Conservation (phyloP, 257 asterid species). For the Dorcoceras hygrometricum region DNA sequence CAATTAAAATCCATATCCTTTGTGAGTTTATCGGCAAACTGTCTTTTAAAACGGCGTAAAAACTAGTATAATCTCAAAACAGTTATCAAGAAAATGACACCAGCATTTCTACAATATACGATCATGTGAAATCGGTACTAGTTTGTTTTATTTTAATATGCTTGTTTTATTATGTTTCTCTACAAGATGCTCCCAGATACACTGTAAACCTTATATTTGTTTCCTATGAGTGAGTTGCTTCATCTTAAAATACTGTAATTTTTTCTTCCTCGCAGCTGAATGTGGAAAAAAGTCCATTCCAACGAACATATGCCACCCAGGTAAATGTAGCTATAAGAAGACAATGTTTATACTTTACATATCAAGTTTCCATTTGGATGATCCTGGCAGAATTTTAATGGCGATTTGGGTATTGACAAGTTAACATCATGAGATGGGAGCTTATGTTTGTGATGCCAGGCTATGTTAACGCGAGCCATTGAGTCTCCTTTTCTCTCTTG, state of each 20-base stretch:
- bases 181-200: slow-evolving; percentile 10
- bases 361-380: slow-evolving; percentile 11
- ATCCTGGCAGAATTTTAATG: background rate
- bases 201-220: background rate
- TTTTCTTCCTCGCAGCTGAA: slow-evolving; percentile 65
- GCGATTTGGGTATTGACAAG: background rate
- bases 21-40: background rate
- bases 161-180: slow-evolving; percentile 3
- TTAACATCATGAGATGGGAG: background rate
- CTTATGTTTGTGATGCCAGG: background rate
- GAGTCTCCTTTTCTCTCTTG: background rate
- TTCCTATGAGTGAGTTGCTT: slow-evolving; percentile 3
- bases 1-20: background rate
- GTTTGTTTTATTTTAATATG: background rate
- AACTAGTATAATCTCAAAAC: background rate
- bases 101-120: no score
- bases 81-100: no score
- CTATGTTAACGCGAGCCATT: background rate
- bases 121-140: background rate
- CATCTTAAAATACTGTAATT: slow-evolving; percentile 15
- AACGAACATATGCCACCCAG: slow-evolving; percentile 95
- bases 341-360: background rate
- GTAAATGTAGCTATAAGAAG: slow-evolving; percentile 33
- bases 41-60: background rate
- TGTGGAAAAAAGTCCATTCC: slow-evolving; percentile 96